Evolutionary conservation across 805 yeast species (phyloP).

Genomic region (Kodamaea lidongshanica): DNA sequence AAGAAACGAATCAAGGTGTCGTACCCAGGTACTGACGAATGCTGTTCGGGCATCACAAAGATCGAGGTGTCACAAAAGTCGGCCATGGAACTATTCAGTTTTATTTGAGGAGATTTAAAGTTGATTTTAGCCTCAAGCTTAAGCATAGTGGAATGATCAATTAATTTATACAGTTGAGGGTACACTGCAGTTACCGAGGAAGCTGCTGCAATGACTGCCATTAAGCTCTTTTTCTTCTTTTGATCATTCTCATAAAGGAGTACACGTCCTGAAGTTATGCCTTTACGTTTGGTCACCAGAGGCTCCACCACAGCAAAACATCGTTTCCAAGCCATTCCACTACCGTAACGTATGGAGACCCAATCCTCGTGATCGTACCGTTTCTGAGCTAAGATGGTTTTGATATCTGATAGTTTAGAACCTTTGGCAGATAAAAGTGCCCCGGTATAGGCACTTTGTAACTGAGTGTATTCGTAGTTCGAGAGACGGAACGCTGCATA

Average conservation of each 20-base stretch:
- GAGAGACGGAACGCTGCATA: conserved; percentile 76
- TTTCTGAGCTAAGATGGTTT: conserved; percentile 77
- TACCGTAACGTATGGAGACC: conserved; percentile 91
- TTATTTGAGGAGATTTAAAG: conserved; percentile 40
- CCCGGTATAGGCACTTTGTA: conserved; percentile 96
- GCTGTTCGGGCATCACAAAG: conserved; percentile 41
- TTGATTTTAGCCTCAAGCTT: conserved; percentile 79
- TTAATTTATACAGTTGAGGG: conserved; percentile 75
- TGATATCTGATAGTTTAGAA: conserved; percentile 76
- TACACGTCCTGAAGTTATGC: conserved; percentile 55
- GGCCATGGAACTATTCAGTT: conserved; percentile 24
- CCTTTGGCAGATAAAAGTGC: conserved; percentile 92
- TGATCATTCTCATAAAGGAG: conserved; percentile 80
- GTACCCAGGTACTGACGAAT: conserved; percentile 43
- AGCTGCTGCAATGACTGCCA: conserved; percentile 74
- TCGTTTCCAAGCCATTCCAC: conserved; percentile 97
- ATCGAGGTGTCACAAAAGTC: conserved; percentile 38
- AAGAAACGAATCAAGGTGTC: conserved; percentile 42
- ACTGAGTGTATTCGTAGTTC: conserved; percentile 68
- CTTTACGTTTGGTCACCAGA: conserved; percentile 44
- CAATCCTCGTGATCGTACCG: conserved; percentile 87
- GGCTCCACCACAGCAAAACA: conserved; percentile 89
- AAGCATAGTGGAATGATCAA: conserved; percentile 82
- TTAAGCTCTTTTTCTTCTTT: conserved; percentile 58
- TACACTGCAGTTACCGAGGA: conserved; percentile 81